A percentile compares a stretch with the other conserved stretches of the same genome.
phyloP scores from a whole-genome alignment of 164 flowering plant species.

The Cinnamomum chago region DNA sequence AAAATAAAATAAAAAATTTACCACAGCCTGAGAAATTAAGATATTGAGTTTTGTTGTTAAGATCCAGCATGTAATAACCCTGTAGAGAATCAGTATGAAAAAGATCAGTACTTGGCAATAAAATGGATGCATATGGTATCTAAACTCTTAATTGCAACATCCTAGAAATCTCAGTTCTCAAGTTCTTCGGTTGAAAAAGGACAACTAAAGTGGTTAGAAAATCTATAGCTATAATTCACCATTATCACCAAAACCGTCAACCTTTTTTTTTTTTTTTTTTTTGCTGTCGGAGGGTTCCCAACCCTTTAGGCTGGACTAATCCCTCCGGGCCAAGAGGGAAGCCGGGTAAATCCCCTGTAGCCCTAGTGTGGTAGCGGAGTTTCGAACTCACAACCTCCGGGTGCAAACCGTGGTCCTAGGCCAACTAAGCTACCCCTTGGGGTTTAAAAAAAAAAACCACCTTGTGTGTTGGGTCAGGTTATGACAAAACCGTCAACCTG shows the following conservation, averaged over 20 bases:
- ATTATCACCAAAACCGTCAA: background rate
- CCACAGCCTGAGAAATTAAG: conserved; percentile 95
- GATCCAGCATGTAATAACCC: conserved; percentile 94
- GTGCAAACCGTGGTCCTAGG: no score
- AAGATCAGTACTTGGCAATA: background rate
- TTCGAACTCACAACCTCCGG: no score
- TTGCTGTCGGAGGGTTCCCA: no score
- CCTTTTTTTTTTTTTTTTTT: no score
- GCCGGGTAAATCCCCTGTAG: no score
- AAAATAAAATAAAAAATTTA: conserved; percentile 25
- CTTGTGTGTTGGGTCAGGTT: no score
- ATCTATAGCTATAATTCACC: background rate
- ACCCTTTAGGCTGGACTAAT: no score
- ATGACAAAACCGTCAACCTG: no score
- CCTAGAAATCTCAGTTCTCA: background rate
- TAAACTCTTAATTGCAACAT: background rate
- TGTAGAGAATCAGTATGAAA: conserved; percentile 21
- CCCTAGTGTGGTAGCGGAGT: no score
- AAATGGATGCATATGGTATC: background rate
- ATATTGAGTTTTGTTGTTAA: conserved; percentile 40
- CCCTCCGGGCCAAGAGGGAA: no score
- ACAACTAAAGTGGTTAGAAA: background rate
- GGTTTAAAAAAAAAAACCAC: no score
- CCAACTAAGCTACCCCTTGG: no score
- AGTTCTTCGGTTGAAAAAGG: background rate